Evolutionary conservation across 192 early-diverging fungal species (phyloP), one percentile per base, ranked within the genome.

Genomic region (Backusella luteola): DNA sequence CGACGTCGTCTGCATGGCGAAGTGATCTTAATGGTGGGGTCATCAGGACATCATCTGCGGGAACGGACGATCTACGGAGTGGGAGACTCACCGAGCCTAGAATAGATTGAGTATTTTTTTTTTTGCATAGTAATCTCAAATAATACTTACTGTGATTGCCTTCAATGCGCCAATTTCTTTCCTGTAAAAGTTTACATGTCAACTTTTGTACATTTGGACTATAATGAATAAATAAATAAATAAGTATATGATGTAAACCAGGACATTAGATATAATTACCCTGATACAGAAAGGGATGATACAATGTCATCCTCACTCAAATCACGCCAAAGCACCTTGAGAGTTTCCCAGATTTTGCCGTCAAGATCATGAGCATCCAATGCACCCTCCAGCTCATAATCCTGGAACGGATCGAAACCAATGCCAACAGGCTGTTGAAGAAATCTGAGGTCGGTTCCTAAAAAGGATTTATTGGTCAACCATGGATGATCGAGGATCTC

Each of bases 151-250:
- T 69, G 21, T 69, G 34, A 41, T 69, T 69, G 15, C 36, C 68
- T 26, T 71, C 69, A 71, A 49, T 34, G 15, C 73, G 41, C 34
- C 44, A n/a, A 17, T 23, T 19, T 63, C 73, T 67, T 71, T 79
- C 73, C 46, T 68, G 32, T 63, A 79, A 36, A 35, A 79, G 67
- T 36, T 75, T 63, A 59, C 46, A 79, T 32, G 78, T 79, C 34
- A 79, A n/a, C 46, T 79, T 79, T 46, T 69, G 73, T 32, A 74
- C n/a, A 73, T 79, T 79, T 21, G 26, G 34, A 6, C 78, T 79
- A 66, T n/a, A 17, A 42, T 32, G 0, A 44, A 71, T 9, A 72
- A 44, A 71, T 9, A 72, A 44, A 34, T 17, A 32, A 72, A 49
- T 72, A 46, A 34, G 15, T 32, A 46, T 49, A 41, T 5, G 9